A percentile compares a stretch with the other conserved stretches of the same genome.
Evolutionary conservation across 2,329 filamentous ascomycete genomes (phyloP).

Genomic region (Myriosclerotinia duriaeana): DNA sequence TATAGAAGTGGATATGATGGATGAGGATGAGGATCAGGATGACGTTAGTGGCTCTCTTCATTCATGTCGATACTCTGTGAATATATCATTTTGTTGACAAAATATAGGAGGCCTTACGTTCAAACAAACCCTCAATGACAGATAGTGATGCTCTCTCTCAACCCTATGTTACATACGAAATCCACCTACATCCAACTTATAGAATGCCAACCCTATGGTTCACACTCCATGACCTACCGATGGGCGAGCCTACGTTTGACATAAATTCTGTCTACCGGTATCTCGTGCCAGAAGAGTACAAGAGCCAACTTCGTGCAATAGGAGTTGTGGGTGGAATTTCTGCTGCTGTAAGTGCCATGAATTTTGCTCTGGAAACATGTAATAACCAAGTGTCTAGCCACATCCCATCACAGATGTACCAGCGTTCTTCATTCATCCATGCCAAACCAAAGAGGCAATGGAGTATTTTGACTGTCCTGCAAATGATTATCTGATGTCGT

Average conservation of each 20-base stretch:
- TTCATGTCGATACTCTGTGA: neutral
- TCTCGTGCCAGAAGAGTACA: constrained; percentile 67
- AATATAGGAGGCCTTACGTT: constrained; percentile 34
- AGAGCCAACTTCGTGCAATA: constrained; percentile 56
- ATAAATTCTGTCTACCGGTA: constrained; percentile 69
- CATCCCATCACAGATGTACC: constrained; percentile 79
- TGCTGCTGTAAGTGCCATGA: constrained; percentile 63
- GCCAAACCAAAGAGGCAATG: constrained; percentile 82
- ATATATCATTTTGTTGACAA: constrained; percentile 11
- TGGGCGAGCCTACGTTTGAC: constrained; percentile 56
- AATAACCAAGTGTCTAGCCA: constrained; percentile 35
- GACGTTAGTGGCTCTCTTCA: constrained; percentile 30
- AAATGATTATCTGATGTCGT: constrained; percentile 76
- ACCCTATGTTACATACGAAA: constrained; percentile 59
- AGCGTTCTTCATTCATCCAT: constrained; percentile 90
- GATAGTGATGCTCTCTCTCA: constrained; percentile 23
- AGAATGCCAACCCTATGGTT: constrained; percentile 76
- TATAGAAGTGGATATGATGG: constrained; percentile 34
- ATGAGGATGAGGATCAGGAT: constrained; percentile 38
- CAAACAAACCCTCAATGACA: neutral
- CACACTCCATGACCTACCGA: constrained; percentile 58
- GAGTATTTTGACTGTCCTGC: constrained; percentile 57
- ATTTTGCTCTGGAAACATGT: neutral
- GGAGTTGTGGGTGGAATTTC: constrained; percentile 73
- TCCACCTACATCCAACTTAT: constrained; percentile 74